Percentiles rank a stretch among this genome's conserved stretches.
Evolutionary conservation across 148 eudicot species (phyloP).

Genomic region (Persicaria maculosa): DNA sequence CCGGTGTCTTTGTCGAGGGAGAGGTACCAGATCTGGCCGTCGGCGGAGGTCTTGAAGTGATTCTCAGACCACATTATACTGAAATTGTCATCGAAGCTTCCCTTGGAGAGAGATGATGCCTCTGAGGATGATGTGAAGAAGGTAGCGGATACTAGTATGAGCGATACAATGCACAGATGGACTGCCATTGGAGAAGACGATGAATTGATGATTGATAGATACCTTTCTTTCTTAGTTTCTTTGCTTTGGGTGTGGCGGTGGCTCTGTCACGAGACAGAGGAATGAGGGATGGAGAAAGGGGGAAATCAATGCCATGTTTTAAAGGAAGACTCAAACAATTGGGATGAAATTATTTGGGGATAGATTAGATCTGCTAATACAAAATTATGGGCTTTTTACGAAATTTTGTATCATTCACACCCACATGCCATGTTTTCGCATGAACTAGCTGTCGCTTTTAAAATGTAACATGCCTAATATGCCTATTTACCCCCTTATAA

Average conservation of each 20-base stretch:
- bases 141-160: slow-evolving; percentile 25
- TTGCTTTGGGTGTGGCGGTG: background rate
- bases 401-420: background rate
- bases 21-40: slow-evolving; percentile 90
- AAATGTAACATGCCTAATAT: background rate
- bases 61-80: slow-evolving; percentile 58
- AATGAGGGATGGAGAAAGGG: slow-evolving; percentile 2
- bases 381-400: background rate
- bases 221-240: background rate
- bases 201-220: background rate
- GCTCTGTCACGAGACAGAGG: slow-evolving; percentile 7
- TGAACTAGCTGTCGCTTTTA: background rate
- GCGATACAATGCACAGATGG: slow-evolving; percentile 1
- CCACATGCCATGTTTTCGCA: slow-evolving; percentile 8
- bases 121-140: slow-evolving; percentile 19
- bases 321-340: background rate
- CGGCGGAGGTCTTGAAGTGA: slow-evolving; percentile 66
- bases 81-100: slow-evolving; percentile 50
- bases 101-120: slow-evolving; percentile 37
- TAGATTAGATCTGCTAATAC: background rate
- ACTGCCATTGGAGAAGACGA: slow-evolving; percentile 1
- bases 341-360: background rate
- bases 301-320: slow-evolving; percentile 1
- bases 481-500: too few relatives aligned
- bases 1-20: slow-evolving; percentile 68